Evolutionary conservation across 805 yeast species (phyloP).

Genomic region (Metschnikowia colocasiae): DNA sequence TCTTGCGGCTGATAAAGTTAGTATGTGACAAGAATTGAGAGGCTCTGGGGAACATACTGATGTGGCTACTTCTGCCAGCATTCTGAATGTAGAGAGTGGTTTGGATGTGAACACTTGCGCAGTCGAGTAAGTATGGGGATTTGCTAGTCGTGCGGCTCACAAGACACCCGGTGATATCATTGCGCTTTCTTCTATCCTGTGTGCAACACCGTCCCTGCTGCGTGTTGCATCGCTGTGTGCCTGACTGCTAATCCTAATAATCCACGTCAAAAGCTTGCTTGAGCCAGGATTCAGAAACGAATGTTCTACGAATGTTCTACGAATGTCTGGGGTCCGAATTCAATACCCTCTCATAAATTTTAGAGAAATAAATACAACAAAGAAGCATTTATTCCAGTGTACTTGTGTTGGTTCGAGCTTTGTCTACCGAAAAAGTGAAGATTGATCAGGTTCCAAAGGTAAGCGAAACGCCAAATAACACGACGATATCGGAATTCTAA

Average conservation of each 20-base stretch:
- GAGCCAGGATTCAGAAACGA: neutral
- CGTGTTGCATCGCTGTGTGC: neutral
- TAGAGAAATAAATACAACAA: no score
- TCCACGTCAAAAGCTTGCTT: neutral
- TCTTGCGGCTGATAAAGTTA: slow-evolving; percentile 30
- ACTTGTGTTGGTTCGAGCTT: no score
- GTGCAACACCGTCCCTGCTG: neutral
- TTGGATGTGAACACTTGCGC: neutral
- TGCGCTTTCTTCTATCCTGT: slow-evolving; percentile 7
- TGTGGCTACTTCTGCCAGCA: slow-evolving; percentile 15
- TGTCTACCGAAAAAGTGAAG: no score
- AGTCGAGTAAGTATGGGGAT: neutral
- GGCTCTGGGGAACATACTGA: slow-evolving; percentile 13
- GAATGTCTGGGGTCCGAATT: no score
- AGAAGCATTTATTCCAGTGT: no score
- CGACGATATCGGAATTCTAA: no score
- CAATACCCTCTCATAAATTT: no score
- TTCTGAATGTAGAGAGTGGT: neutral
- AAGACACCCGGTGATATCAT: slow-evolving; percentile 3
- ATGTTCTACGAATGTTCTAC: no score
- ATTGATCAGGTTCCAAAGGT: no score
- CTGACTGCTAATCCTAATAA: neutral
- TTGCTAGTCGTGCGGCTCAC: slow-evolving; percentile 6
- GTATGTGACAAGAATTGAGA: slow-evolving; percentile 6
- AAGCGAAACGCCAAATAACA: no score